phyloP scores from a whole-genome alignment of 2,329 filamentous ascomycete genomes.

The Arthrobotrys conoides region DNA sequence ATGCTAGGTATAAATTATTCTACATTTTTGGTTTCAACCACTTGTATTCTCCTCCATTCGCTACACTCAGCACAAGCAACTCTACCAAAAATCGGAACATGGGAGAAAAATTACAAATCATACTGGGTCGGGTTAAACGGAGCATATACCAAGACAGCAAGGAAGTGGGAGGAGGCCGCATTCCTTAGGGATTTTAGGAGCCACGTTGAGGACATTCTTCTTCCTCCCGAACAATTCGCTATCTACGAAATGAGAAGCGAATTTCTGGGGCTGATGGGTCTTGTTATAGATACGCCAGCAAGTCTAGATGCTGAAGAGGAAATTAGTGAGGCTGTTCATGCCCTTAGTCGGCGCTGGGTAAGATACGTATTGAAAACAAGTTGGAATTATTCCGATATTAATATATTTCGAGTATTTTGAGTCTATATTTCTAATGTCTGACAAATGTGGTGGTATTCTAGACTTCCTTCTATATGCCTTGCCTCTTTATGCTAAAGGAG shows the following conservation, averaged over 20 bases:
- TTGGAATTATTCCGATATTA: too few relatives aligned
- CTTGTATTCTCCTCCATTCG: background rate
- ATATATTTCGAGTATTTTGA: too few relatives aligned
- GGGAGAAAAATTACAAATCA: slow-evolving; percentile 5
- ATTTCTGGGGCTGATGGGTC: background rate
- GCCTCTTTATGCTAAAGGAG: background rate
- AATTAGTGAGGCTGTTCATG: background rate
- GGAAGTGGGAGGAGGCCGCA: background rate
- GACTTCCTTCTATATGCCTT: slow-evolving; percentile 8
- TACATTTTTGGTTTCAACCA: background rate
- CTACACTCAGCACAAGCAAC: background rate
- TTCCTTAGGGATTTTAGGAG: slow-evolving; percentile 1
- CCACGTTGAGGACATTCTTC: background rate
- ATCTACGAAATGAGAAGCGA: slow-evolving; percentile 28
- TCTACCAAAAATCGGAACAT: slow-evolving; percentile 2
- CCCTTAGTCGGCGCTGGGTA: background rate
- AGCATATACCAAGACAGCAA: background rate
- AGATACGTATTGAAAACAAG: background rate
- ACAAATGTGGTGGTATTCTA: background rate
- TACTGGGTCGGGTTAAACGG: background rate
- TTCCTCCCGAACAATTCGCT: slow-evolving; percentile 1
- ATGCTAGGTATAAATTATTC: background rate
- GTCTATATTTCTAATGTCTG: background rate
- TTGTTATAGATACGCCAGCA: slow-evolving; percentile 8
- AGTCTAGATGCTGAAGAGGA: background rate